phyloP scores from a whole-genome alignment of 2,329 filamentous ascomycete species.

The Fusarium equiseti region DNA sequence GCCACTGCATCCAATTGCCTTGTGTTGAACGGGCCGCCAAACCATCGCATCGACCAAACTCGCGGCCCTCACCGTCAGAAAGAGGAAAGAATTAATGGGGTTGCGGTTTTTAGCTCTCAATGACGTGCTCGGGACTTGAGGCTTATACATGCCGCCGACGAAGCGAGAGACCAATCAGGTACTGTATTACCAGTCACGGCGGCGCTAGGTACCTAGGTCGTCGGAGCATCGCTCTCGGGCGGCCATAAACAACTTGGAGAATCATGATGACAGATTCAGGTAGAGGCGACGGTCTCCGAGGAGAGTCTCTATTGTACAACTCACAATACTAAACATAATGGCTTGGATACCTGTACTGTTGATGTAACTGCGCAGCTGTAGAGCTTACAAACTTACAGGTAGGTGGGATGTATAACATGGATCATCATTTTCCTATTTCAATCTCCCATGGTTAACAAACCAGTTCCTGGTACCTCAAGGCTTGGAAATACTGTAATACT shows the following conservation, averaged over 20 bases:
- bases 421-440: constrained; percentile 16
- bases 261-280: constrained; percentile 29
- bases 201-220: constrained; percentile 31
- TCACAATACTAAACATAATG: neutral
- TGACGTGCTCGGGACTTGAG: constrained; percentile 53
- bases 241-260: constrained; percentile 19
- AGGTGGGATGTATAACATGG: constrained; percentile 13
- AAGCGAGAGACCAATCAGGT: constrained; percentile 45
- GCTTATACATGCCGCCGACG: constrained; percentile 49
- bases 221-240: constrained; percentile 48
- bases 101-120: constrained; percentile 47
- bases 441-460: constrained; percentile 4
- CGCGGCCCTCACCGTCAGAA: constrained; percentile 36
- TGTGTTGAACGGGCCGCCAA: constrained; percentile 14
- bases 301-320: neutral
- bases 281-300: constrained; percentile 13
- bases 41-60: constrained; percentile 22
- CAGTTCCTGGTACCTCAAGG: constrained; percentile 23
- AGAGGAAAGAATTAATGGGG: constrained; percentile 45
- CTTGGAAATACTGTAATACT: constrained; percentile 9
- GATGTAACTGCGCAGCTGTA: neutral
- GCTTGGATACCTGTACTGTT: neutral
- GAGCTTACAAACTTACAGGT: neutral
- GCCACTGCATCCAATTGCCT: constrained; percentile 32
- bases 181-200: constrained; percentile 14